Percentiles rank a stretch among this genome's conserved stretches.
Evolutionary conservation across 2,329 filamentous ascomycete species (phyloP).

Genomic region (Ophiostoma sp.): DNA sequence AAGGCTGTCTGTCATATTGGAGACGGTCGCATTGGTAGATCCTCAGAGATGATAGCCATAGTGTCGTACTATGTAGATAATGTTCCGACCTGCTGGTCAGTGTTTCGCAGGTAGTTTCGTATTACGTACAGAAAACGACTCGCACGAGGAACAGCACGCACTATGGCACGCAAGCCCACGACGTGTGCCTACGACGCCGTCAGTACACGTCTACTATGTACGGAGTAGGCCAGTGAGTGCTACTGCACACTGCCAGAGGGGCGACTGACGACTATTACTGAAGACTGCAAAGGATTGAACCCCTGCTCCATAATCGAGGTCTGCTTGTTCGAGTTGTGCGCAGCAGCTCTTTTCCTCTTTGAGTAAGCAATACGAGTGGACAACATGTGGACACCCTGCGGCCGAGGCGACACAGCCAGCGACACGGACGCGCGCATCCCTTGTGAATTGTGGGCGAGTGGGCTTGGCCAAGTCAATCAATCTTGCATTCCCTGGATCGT

Average conservation of each 20-base stretch:
- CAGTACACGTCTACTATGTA: not conserved
- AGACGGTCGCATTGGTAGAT: not conserved
- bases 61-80: not conserved
- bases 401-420: not conserved
- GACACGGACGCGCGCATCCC: slow-evolving; percentile 12
- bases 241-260: not conserved
- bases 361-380: slow-evolving; percentile 6
- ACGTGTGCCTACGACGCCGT: not conserved
- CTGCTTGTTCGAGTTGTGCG: not conserved
- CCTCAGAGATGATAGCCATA: not conserved
- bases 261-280: not conserved
- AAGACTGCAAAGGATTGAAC: not conserved
- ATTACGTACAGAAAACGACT: slow-evolving; percentile 4
- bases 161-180: not conserved
- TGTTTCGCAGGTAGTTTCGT: not conserved
- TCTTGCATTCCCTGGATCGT: slow-evolving; percentile 3
- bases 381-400: not conserved
- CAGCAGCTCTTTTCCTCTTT: not conserved
- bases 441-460: not conserved
- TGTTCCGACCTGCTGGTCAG: not conserved
- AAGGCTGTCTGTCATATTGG: slow-evolving; percentile 1
- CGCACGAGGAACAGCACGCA: not conserved
- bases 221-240: not conserved
- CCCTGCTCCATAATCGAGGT: not conserved
- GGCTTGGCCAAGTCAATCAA: slow-evolving; percentile 10